Conservation (phyloP, 768 basidiomycete species). For the Panaeolus cyanescens region DNA sequence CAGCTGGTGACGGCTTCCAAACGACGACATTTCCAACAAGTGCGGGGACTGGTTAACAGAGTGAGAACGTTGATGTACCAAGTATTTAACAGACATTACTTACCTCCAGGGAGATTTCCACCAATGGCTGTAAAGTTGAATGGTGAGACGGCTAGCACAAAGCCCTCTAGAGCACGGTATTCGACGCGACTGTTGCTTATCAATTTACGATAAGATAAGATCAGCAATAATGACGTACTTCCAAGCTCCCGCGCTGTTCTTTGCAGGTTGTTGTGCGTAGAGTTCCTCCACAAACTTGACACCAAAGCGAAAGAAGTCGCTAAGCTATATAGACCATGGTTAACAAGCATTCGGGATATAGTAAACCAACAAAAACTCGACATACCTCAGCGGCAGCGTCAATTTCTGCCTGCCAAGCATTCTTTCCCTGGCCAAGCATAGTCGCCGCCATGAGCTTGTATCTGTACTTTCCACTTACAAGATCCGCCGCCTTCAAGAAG, state of each 20-base stretch:
- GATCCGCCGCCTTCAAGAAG: constrained; percentile 97
- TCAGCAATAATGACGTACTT: constrained; percentile 62
- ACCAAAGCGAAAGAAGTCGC: constrained; percentile 95
- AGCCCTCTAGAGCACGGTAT: constrained; percentile 97
- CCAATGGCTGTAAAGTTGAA: constrained; percentile 99
- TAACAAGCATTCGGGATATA: too few species aligned
- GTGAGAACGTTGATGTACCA: constrained; percentile 7
- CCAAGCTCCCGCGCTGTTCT: constrained; percentile 88
- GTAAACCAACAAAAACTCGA: too few species aligned
- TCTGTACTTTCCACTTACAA: constrained; percentile 93
- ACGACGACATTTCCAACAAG: constrained; percentile 93
- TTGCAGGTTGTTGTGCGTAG: constrained; percentile 86
- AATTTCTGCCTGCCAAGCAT: constrained; percentile 99
- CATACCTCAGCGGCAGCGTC: constrained; percentile 98
- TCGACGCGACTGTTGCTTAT: constrained; percentile 73
- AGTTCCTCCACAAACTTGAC: constrained; percentile 97
- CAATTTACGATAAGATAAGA: neutral
- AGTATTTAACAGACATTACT: constrained; percentile 17
- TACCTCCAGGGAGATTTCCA: constrained; percentile 84
- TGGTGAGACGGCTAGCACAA: constrained; percentile 95
- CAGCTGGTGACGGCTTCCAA: constrained; percentile 98
- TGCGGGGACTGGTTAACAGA: constrained; percentile 63
- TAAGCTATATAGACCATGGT: constrained; percentile 54
- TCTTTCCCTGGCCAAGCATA: constrained; percentile 98
- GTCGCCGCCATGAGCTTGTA: constrained; percentile 96